Percentiles rank a stretch among this genome's conserved stretches.
Conservation (phyloP, 2,329 filamentous ascomycete genomes). For the Biscogniauxia marginata region DNA sequence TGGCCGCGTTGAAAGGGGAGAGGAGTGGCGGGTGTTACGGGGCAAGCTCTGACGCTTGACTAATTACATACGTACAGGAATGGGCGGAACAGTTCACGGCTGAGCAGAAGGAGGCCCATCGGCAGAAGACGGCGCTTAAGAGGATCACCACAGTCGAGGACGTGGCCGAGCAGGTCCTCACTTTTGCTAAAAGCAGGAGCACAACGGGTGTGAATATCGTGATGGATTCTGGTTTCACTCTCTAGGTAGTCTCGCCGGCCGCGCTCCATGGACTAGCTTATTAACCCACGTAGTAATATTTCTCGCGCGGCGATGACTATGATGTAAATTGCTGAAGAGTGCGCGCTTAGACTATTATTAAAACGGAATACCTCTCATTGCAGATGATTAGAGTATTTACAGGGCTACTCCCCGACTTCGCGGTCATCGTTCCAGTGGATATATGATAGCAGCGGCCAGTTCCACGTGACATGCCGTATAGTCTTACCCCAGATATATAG, state of each 20-base stretch:
- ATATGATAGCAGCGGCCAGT: conserved; percentile 46
- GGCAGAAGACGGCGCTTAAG: conserved; percentile 59
- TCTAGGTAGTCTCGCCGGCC: conserved; percentile 8
- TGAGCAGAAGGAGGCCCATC: conserved; percentile 54
- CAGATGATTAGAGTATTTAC: not conserved
- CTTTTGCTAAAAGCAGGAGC: conserved; percentile 46
- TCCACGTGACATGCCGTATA: conserved; percentile 46
- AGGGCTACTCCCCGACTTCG: conserved; percentile 50
- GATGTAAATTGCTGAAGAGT: not conserved
- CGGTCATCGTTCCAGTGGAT: conserved; percentile 52
- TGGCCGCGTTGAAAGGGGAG: too few species aligned
- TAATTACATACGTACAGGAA: conserved; percentile 38
- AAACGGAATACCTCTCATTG: not conserved
- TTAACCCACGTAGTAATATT: not conserved
- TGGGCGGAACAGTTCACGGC: conserved; percentile 62
- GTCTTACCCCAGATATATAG: conserved; percentile 52
- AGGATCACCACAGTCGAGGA: conserved; percentile 57
- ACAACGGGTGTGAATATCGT: conserved; percentile 53
- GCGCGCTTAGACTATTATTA: not conserved
- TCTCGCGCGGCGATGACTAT: not conserved
- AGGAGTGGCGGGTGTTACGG: not conserved
- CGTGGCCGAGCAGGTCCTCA: conserved; percentile 52
- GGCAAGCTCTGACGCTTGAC: conserved; percentile 1
- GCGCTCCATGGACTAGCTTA: not conserved
- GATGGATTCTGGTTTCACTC: conserved; percentile 43